phyloP scores from a whole-genome alignment of 352 stramenopile genomes.

The Pythium inflatum region DNA sequence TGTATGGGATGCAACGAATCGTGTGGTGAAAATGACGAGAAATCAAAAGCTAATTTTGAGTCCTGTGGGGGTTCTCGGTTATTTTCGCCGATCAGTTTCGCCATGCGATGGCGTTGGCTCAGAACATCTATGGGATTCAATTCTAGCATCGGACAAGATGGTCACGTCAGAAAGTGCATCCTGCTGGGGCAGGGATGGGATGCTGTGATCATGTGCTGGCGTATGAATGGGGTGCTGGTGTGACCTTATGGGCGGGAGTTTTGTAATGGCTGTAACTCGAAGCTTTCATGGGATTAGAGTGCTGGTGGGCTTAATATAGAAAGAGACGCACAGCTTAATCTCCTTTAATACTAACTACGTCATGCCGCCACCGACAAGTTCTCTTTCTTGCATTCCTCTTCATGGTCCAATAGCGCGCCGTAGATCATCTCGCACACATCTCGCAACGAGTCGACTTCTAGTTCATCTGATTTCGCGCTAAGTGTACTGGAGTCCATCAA shows the following conservation, averaged over 20 bases:
- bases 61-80: background rate
- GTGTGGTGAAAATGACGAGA: background rate
- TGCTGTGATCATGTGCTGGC: too few species aligned
- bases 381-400: conserved; percentile 9
- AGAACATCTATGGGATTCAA: background rate
- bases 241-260: too few species aligned
- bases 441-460: conserved; percentile 34
- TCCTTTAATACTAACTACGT: too few species aligned
- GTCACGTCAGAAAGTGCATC: too few species aligned
- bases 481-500: conserved; percentile 28
- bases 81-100: background rate
- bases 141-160: background rate
- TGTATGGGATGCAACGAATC: background rate
- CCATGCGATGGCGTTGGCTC: background rate
- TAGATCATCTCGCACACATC: conserved; percentile 43
- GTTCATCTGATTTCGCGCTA: conserved; percentile 25
- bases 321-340: too few species aligned
- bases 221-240: too few species aligned
- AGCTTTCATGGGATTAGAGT: too few species aligned
- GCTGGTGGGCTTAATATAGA: too few species aligned
- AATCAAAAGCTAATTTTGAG: background rate
- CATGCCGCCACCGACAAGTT: too few species aligned
- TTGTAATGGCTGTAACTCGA: too few species aligned
- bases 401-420: conserved; percentile 33
- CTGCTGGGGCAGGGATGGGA: too few species aligned